Conservation (phyloP, 129 eudicot genomes). For the Pseudognaphalium luteoalbum region DNA sequence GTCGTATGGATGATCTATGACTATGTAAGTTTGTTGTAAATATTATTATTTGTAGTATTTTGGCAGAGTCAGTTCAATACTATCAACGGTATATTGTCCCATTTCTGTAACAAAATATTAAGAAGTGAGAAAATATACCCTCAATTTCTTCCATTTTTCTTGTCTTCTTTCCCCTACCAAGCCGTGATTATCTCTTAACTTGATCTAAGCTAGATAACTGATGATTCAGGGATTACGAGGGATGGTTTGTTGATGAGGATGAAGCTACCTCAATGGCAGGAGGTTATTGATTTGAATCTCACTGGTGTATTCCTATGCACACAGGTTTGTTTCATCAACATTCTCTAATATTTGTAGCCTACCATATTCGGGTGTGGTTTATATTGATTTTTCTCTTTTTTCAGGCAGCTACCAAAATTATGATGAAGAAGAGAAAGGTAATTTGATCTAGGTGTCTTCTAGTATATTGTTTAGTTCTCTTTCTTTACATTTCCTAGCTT, state of each 20-base stretch:
- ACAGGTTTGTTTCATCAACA: slow-evolving; percentile 54
- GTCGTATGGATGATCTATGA: background rate
- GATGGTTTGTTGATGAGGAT: slow-evolving; percentile 93
- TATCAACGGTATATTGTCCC: background rate
- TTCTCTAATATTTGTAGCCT: background rate
- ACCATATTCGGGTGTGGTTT: background rate
- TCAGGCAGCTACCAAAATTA: slow-evolving; percentile 92
- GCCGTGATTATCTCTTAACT: background rate
- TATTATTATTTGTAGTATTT: background rate
- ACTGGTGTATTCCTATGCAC: slow-evolving; percentile 93
- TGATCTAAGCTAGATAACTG: background rate
- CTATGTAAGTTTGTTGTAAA: background rate
- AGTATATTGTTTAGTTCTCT: background rate
- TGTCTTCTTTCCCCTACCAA: background rate
- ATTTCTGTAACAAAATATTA: no score
- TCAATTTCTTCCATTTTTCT: slow-evolving; percentile 2
- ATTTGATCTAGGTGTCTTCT: background rate
- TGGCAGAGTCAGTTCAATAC: background rate
- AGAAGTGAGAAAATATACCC: background rate
- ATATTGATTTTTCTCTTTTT: slow-evolving; percentile 26
- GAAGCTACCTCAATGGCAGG: slow-evolving; percentile 94
- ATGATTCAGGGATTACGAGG: slow-evolving; percentile 78
- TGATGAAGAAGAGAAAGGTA: slow-evolving; percentile 99
- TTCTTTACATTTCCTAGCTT: slow-evolving; percentile 1
- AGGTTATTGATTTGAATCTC: slow-evolving; percentile 88